Evolutionary conservation across 306 rosid genomes (phyloP).

Genomic region (Mucuna pruriens): DNA sequence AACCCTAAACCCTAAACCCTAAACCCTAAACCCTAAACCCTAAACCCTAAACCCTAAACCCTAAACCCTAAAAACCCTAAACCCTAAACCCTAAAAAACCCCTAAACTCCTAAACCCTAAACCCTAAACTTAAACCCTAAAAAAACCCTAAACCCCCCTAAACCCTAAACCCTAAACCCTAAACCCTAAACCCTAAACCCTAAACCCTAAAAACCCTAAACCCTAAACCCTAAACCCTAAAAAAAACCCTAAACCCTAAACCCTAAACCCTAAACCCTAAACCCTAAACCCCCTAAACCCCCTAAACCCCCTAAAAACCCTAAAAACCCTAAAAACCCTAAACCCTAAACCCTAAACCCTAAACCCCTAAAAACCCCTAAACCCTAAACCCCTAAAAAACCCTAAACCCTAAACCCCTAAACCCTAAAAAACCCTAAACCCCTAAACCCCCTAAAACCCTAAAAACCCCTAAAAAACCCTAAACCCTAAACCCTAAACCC

Average conservation of each 20-base stretch:
- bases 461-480: no score
- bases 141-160: background rate
- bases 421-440: no score
- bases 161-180: background rate
- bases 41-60: background rate
- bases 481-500: background rate
- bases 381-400: no score
- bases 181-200: background rate
- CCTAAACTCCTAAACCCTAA: background rate
- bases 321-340: no score
- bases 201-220: background rate
- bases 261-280: no score
- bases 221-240: background rate
- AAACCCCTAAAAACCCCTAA: no score
- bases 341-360: no score
- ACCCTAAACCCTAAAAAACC: background rate
- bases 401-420: no score
- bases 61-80: background rate
- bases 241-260: no score
- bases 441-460: no score
- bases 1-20: background rate
- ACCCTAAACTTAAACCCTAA: background rate
- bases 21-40: background rate
- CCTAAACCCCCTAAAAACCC: no score
- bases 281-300: no score